Percentiles rank a stretch among this genome's conserved stretches.
These are phyloP conservation scores for Gossypium arboreum DNA, from an alignment of 345 rosid species.

Conservation along the genomic window DNA sequence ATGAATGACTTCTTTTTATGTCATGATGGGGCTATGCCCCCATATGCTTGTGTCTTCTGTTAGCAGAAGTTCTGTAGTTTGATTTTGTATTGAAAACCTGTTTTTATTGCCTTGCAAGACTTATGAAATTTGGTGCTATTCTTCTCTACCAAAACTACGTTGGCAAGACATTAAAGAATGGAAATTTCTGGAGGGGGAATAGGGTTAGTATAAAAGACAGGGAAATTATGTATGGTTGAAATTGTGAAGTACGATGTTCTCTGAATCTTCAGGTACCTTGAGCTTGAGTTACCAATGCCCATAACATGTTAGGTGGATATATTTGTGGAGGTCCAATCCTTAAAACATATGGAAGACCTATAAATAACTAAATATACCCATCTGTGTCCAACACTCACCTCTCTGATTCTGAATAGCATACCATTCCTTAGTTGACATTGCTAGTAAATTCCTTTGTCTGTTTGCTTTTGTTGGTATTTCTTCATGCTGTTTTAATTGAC, in stretches of 20 bases:
- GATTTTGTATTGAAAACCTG: background rate
- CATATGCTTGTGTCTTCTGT: background rate
- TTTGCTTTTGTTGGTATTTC: background rate
- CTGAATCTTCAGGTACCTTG: background rate
- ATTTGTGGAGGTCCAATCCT: background rate
- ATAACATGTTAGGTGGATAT: background rate
- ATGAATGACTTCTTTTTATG: slow-evolving; percentile 9
- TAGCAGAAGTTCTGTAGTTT: background rate
- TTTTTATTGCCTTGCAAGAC: background rate
- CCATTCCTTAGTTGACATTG: background rate
- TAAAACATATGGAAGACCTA: background rate
- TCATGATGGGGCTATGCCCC: background rate
- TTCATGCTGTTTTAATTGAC: background rate
- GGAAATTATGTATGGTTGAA: too few relatives aligned
- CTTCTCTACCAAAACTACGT: background rate
- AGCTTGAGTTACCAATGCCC: background rate
- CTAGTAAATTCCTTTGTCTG: background rate
- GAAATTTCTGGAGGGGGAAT: too few relatives aligned
- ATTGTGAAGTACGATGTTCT: background rate
- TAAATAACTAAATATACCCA: background rate
- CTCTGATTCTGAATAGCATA: background rate
- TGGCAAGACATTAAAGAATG: too few relatives aligned
- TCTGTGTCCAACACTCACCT: background rate
- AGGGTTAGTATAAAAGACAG: too few relatives aligned
- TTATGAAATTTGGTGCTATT: background rate